Evolutionary conservation across 352 stramenopile genomes (phyloP).

Genomic region (Blastocystis hominis): DNA sequence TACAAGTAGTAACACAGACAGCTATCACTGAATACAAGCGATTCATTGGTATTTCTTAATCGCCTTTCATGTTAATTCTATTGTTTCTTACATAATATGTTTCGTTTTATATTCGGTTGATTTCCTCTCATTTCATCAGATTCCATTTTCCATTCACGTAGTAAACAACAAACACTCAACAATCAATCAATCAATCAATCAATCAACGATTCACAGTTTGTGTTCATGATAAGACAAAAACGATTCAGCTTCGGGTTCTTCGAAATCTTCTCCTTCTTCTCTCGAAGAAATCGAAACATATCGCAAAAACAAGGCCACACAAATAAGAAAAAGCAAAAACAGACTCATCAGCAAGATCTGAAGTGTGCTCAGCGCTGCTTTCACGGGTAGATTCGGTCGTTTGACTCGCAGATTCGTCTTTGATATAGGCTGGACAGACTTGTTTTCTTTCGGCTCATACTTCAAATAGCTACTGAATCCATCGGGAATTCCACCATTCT

Average conservation of each 20-base stretch:
- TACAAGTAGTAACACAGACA: too few relatives aligned
- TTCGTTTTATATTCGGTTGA: too few relatives aligned
- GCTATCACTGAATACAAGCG: too few relatives aligned
- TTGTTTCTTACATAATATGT: too few relatives aligned
- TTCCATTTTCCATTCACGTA: too few relatives aligned
- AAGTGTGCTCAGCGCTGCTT: not conserved
- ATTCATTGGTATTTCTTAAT: too few relatives aligned
- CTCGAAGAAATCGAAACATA: not conserved
- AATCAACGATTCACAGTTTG: not conserved
- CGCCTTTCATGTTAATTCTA: too few relatives aligned
- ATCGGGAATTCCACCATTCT: not conserved
- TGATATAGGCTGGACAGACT: not conserved
- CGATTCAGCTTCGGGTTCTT: not conserved
- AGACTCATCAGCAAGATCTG: not conserved
- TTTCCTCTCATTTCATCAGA: too few relatives aligned
- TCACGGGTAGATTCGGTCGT: not conserved
- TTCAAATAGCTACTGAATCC: not conserved
- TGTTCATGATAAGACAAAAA: not conserved
- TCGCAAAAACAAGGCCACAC: not conserved
- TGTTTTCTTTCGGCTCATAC: not conserved
- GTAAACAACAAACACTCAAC: too few relatives aligned
- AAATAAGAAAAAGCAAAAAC: not conserved
- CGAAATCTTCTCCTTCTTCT: not conserved
- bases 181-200: too few relatives aligned
- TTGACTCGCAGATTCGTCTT: not conserved